These are phyloP conservation scores for Tolypocladium ophioglossoides DNA, from an alignment of 2,329 filamentous ascomycete species.

Conservation along the genomic window DNA sequence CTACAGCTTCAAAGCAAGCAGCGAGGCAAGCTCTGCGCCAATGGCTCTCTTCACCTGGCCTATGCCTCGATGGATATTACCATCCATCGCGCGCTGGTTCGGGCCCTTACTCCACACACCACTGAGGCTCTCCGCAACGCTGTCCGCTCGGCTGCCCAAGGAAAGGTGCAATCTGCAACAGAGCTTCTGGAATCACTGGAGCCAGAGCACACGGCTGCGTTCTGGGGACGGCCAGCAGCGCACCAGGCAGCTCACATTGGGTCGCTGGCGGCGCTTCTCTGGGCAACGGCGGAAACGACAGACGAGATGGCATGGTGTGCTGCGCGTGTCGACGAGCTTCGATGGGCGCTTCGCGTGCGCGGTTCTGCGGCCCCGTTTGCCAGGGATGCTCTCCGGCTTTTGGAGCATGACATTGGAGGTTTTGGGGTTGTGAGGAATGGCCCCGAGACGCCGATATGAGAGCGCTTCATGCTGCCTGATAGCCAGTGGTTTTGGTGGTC, in stretches of 20 bases:
- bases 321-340: conserved; percentile 26
- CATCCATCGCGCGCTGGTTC: conserved; percentile 37
- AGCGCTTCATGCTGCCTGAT: no score
- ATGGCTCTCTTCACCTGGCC: conserved; percentile 36
- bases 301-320: conserved; percentile 29
- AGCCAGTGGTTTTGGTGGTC: no score
- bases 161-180: conserved; percentile 28
- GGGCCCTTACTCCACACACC: conserved; percentile 25
- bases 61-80: conserved; percentile 41
- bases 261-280: conserved; percentile 29
- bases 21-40: conserved; percentile 28
- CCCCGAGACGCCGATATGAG: neutral
- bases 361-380: conserved; percentile 27
- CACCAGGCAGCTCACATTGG: conserved; percentile 32
- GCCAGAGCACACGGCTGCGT: conserved; percentile 34
- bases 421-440: conserved; percentile 13
- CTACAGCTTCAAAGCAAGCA: conserved; percentile 32
- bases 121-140: conserved; percentile 18
- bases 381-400: conserved; percentile 25
- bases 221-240: conserved; percentile 33
- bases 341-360: conserved; percentile 30
- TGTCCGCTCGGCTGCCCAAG: conserved; percentile 25
- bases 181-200: conserved; percentile 28
- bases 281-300: conserved; percentile 25
- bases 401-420: conserved; percentile 23